Conservation (phyloP, 306 rosid genomes). For the Pachyrhizus erosus region DNA sequence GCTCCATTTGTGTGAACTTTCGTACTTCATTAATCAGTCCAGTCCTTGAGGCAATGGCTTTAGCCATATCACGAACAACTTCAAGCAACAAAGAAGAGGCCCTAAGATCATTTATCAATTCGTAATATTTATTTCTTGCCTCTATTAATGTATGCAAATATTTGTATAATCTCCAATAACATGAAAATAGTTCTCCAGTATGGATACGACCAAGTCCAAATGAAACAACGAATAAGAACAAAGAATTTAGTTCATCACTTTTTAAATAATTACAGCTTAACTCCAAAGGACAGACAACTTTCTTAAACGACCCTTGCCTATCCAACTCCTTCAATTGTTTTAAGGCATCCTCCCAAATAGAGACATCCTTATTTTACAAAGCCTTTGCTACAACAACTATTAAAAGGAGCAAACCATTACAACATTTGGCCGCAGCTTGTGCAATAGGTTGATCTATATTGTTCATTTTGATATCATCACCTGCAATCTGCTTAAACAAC, state of each 20-base stretch:
- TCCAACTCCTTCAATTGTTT: not conserved
- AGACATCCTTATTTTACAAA: not conserved
- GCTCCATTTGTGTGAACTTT: not conserved
- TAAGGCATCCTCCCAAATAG: conserved; percentile 17
- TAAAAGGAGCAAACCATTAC: conserved; percentile 42
- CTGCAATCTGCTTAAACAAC: conserved; percentile 25
- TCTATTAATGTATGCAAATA: not conserved
- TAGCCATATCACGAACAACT: not conserved
- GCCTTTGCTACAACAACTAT: conserved; percentile 31
- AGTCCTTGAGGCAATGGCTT: not conserved
- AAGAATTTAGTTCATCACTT: not conserved
- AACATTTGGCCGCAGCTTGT: not conserved
- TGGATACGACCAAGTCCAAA: not conserved
- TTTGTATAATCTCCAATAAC: not conserved
- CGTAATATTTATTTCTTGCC: not conserved
- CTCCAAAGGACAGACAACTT: not conserved
- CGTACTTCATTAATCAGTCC: not conserved
- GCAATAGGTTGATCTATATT: conserved; percentile 14
- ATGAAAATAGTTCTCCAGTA: not conserved
- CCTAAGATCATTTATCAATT: not conserved
- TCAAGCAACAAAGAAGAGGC: conserved; percentile 19
- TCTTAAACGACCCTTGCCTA: not conserved
- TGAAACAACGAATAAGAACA: conserved; percentile 33
- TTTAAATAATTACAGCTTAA: not conserved
- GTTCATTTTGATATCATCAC: not conserved